Evolutionary conservation across 1,139 yeast genomes (phyloP), one percentile per base, ranked within the genome.

Genomic region (Magnusiomyces suaveolens): DNA sequence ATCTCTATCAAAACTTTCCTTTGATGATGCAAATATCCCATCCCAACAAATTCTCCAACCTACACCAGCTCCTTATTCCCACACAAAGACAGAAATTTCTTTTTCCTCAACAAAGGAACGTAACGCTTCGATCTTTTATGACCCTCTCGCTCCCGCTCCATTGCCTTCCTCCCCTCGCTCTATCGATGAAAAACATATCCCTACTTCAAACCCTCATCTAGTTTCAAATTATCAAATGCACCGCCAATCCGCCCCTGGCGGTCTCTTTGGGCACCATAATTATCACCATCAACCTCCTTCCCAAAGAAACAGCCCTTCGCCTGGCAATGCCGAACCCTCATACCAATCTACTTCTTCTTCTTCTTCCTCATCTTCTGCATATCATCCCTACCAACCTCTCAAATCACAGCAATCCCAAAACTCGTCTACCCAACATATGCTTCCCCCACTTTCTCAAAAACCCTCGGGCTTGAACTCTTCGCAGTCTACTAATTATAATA

Each of bases 31-130:
- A 26, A 54, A 54, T 20, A 52, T 52, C 16, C 53, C 41, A 6
- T 51, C 51, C 1, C 51, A 36, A 8, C 56, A 51, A 26, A 57
- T 32, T 20, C 47, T 38, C 24, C 50, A 33, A 23, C 46, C 48
- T 18, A 52, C 50, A 14, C 48, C 54, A 2, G 49, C 49, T 29
- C 49, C 49, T 3, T 46, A 18, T 32, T 32, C 4, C 8, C 49
- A 26, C 39, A 33, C 49, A 14, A 52, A 54, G 14, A 33, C 51
- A 2, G 53, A 54, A 36, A 54, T 29, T 36, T 53, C 62, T 63
- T 26, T 65, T 58, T 52, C 64, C 59, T 48, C 55, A 49, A 10
- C 60, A 12, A 64, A 67, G 12, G 73, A 70, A 44, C 55, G 64
- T 48, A 58, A 64, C n/a, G 59, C 59, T 24, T 62, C 67, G 10